Conservation (phyloP, 208 protist genomes). For the Trypanosoma boissoni region DNA sequence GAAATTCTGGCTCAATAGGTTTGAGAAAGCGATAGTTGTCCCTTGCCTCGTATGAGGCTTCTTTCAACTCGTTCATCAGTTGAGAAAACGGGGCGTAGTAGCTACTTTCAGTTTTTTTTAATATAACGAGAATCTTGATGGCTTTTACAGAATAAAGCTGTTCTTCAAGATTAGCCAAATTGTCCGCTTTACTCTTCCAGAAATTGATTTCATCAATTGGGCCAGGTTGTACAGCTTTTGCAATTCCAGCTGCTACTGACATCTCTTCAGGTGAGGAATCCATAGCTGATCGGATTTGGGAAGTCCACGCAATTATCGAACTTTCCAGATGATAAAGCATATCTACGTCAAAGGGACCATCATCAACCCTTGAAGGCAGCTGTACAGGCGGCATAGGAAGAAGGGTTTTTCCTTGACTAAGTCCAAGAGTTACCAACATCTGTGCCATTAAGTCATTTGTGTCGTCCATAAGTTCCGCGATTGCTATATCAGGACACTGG, state of each 20-base stretch:
- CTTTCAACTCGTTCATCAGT: constrained; percentile 87
- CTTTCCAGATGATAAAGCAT: constrained; percentile 91
- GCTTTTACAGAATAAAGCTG: constrained; percentile 93
- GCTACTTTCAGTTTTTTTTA: constrained; percentile 89
- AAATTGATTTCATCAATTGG: constrained; percentile 95
- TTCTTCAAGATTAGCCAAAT: constrained; percentile 90
- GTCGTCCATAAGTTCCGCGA: constrained; percentile 90
- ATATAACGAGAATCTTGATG: constrained; percentile 89
- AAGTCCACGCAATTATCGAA: constrained; percentile 91
- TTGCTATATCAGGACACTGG: constrained; percentile 91
- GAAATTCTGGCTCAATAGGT: constrained; percentile 82
- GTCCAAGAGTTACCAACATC: constrained; percentile 90
- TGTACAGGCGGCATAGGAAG: constrained; percentile 90
- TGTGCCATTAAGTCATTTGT: constrained; percentile 86
- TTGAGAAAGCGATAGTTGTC: constrained; percentile 93
- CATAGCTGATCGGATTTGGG: constrained; percentile 91
- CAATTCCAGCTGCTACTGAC: constrained; percentile 52
- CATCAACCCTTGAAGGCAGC: constrained; percentile 76
- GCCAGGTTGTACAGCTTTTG: constrained; percentile 72
- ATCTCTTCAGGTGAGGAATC: constrained; percentile 84
- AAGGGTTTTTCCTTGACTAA: constrained; percentile 91
- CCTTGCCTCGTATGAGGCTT: constrained; percentile 76
- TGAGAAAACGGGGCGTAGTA: constrained; percentile 88
- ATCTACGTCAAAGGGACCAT: constrained; percentile 83
- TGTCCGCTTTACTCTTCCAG: constrained; percentile 93